Conservation (phyloP, 1,139 yeast genomes). For the Arxiozyma slooffiae region DNA sequence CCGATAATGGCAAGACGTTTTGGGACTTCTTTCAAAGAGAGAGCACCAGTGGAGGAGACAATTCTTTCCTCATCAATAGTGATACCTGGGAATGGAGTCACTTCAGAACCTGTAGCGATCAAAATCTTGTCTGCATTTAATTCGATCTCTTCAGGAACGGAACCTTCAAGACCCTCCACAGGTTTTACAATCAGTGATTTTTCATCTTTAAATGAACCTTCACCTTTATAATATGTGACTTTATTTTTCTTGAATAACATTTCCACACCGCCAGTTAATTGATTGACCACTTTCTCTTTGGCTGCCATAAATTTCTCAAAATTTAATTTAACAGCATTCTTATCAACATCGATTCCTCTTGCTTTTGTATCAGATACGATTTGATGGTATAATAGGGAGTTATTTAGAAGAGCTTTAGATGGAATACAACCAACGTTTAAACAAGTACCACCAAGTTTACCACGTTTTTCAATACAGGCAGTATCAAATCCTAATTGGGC, state of each 20-base stretch:
- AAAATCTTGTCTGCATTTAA: slow-evolving; percentile 79
- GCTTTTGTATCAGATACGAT: slow-evolving; percentile 72
- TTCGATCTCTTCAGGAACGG: slow-evolving; percentile 35
- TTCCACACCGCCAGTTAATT: slow-evolving; percentile 89
- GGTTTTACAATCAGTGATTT: slow-evolving; percentile 72
- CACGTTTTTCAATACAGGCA: slow-evolving; percentile 96
- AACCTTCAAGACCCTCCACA: slow-evolving; percentile 70
- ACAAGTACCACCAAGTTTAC: slow-evolving; percentile 95
- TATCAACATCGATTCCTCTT: slow-evolving; percentile 78
- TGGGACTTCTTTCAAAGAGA: slow-evolving; percentile 78
- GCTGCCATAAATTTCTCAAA: slow-evolving; percentile 78
- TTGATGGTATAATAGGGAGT: slow-evolving; percentile 86
- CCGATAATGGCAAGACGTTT: slow-evolving; percentile 89
- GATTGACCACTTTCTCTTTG: slow-evolving; percentile 81
- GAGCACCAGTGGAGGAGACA: slow-evolving; percentile 90
- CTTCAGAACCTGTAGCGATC: slow-evolving; percentile 97
- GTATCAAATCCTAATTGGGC: slow-evolving; percentile 92
- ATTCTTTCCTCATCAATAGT: slow-evolving; percentile 95
- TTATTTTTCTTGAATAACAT: slow-evolving; percentile 91
- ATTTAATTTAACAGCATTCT: slow-evolving; percentile 62
- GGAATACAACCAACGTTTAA: slow-evolving; percentile 98
- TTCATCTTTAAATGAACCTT: slow-evolving; percentile 80
- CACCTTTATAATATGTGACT: slow-evolving; percentile 89
- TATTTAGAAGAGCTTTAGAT: slow-evolving; percentile 88
- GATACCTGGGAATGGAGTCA: slow-evolving; percentile 98